phyloP scores from a whole-genome alignment of 495 filamentous ascomycete species.

The Cenococcum geophilum region DNA sequence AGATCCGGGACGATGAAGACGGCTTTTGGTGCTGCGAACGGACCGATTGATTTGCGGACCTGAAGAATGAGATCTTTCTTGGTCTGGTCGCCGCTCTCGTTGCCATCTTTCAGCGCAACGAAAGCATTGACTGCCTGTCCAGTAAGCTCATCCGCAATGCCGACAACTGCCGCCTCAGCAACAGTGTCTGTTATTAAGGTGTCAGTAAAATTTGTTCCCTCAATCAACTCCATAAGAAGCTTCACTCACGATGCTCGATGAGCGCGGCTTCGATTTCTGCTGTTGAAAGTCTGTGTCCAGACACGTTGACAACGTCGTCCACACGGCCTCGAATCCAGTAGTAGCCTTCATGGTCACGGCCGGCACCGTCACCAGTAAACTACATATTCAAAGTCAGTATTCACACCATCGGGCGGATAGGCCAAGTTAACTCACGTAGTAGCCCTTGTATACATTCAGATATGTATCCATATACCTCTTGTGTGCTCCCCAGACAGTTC shows the following conservation, averaged over 20 bases:
- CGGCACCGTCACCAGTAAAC: slow-evolving; percentile 98
- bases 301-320: slow-evolving; percentile 97
- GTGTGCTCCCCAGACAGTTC: slow-evolving; percentile 96
- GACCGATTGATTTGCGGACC: slow-evolving; percentile 93
- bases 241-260: slow-evolving; percentile 70
- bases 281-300: slow-evolving; percentile 90
- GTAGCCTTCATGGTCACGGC: slow-evolving; percentile 95
- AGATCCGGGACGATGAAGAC: slow-evolving; percentile 86
- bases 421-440: slow-evolving; percentile 69
- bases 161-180: slow-evolving; percentile 93
- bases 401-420: background rate
- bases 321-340: slow-evolving; percentile 99
- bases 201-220: slow-evolving; percentile 9
- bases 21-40: slow-evolving; percentile 93
- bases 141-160: slow-evolving; percentile 85
- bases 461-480: slow-evolving; percentile 99
- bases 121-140: slow-evolving; percentile 98
- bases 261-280: slow-evolving; percentile 97
- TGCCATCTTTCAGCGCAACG: slow-evolving; percentile 83
- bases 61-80: slow-evolving; percentile 90
- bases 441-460: slow-evolving; percentile 94
- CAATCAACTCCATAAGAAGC: background rate
- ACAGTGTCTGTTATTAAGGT: slow-evolving; percentile 50
- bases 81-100: slow-evolving; percentile 70
- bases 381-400: slow-evolving; percentile 32